Evolutionary conservation across 495 filamentous ascomycete genomes (phyloP).

Genomic region (Talaromyces thailandensis): DNA sequence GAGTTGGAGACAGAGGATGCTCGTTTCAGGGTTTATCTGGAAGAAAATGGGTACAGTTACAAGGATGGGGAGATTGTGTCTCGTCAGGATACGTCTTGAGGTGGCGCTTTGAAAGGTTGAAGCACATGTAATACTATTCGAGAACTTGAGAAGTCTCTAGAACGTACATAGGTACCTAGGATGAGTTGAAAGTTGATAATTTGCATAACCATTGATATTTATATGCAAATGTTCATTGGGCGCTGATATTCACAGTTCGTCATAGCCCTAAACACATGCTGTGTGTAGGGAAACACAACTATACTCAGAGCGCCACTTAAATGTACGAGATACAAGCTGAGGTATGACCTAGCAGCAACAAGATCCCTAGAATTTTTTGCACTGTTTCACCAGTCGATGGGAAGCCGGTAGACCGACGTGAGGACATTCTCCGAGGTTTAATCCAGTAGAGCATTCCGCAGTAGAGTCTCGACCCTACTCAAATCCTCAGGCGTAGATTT

Average conservation of each 20-base stretch:
- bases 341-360: no score
- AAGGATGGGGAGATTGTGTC: not conserved
- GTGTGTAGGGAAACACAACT: no score
- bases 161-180: not conserved
- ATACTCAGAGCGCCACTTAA: no score
- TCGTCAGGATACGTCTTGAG: not conserved
- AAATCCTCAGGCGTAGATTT: conserved; percentile 44
- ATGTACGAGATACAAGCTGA: no score
- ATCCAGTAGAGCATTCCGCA: conserved; percentile 9
- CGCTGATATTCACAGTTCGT: no score
- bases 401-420: no score
- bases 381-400: not conserved
- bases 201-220: not conserved
- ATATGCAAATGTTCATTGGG: not conserved
- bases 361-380: not conserved
- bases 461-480: conserved; percentile 33
- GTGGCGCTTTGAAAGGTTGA: not conserved
- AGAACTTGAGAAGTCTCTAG: not conserved
- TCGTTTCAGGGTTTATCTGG: conserved; percentile 32
- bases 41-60: conserved; percentile 27
- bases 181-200: not conserved
- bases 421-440: not conserved
- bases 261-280: no score
- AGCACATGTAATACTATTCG: not conserved
- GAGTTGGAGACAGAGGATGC: conserved; percentile 38